These are phyloP conservation scores for Citrus cavaleriei DNA, from an alignment of 345 rosid species.

Conservation along the genomic window DNA sequence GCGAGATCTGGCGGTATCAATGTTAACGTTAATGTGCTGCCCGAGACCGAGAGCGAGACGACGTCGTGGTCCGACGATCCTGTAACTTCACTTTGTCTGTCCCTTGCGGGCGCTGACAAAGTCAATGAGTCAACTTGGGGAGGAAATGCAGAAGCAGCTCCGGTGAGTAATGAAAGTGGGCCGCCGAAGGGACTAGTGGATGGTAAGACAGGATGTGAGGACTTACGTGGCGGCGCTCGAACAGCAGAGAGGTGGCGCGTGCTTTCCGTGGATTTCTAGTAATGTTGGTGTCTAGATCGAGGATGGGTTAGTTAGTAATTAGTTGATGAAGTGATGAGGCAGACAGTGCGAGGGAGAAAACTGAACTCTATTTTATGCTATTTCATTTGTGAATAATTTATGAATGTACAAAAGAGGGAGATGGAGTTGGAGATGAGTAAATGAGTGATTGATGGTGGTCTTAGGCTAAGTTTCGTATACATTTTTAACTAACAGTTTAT, in stretches of 20 bases:
- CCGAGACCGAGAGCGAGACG: conserved; percentile 32
- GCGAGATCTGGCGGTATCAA: conserved; percentile 28
- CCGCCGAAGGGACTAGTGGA: conserved; percentile 33
- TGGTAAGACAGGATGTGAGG: conserved; percentile 81
- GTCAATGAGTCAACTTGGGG: conserved; percentile 29
- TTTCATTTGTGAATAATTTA: no score
- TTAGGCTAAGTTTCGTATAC: no score
- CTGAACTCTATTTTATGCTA: no score
- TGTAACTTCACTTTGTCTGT: conserved; percentile 55
- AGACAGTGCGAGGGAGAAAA: background rate
- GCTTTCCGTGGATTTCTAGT: conserved; percentile 44
- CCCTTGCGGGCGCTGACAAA: conserved; percentile 53
- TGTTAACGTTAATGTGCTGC: conserved; percentile 18
- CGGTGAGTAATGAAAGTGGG: conserved; percentile 18
- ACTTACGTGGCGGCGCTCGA: conserved; percentile 67
- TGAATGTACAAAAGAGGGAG: no score
- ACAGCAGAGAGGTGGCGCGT: conserved; percentile 23
- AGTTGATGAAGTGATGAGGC: no score
- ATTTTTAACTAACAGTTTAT: no score
- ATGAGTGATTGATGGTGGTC: no score
- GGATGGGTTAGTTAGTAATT: conserved; percentile 32
- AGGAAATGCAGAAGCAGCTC: background rate
- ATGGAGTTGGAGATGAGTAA: no score
- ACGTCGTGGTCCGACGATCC: conserved; percentile 49
- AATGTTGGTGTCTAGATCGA: conserved; percentile 21